Conservation (phyloP, 2,329 filamentous ascomycete genomes). For the Decorospora gaudefroyi region DNA sequence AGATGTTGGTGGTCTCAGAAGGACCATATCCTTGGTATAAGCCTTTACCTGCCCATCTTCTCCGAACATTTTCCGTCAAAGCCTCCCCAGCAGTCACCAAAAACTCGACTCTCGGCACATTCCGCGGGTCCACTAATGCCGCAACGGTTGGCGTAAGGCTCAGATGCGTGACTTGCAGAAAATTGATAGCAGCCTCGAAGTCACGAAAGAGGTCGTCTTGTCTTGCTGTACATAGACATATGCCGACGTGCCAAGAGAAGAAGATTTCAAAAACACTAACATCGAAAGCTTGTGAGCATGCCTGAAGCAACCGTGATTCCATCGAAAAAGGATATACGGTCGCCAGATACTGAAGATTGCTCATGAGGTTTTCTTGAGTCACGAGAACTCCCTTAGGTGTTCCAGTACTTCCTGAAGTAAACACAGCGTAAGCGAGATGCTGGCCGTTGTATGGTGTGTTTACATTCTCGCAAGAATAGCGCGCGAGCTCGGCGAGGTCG, state of each 20-base stretch:
- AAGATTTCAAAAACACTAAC: slow-evolving; percentile 91
- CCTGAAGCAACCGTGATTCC: slow-evolving; percentile 71
- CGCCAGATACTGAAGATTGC: slow-evolving; percentile 71
- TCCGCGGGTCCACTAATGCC: slow-evolving; percentile 68
- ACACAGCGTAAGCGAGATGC: slow-evolving; percentile 74
- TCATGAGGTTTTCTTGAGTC: slow-evolving; percentile 74
- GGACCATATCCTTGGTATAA: slow-evolving; percentile 81
- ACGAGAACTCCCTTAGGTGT: slow-evolving; percentile 78
- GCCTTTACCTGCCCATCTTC: slow-evolving; percentile 67
- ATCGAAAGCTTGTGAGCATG: slow-evolving; percentile 84
- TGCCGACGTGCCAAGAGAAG: slow-evolving; percentile 77
- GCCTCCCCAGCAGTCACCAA: slow-evolving; percentile 82
- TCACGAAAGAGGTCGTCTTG: slow-evolving; percentile 77
- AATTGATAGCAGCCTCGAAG: slow-evolving; percentile 68
- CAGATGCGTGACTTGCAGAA: slow-evolving; percentile 72
- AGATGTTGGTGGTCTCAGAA: slow-evolving; percentile 87
- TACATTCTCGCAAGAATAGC: slow-evolving; percentile 46
- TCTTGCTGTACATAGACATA: slow-evolving; percentile 74
- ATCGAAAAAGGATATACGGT: slow-evolving; percentile 65
- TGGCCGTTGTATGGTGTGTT: slow-evolving; percentile 50
- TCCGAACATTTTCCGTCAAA: slow-evolving; percentile 71
- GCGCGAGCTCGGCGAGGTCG: slow-evolving; percentile 34
- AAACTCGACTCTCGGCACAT: slow-evolving; percentile 72
- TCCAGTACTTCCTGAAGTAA: slow-evolving; percentile 83
- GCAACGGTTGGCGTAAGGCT: slow-evolving; percentile 87